These are phyloP conservation scores for Sanghuangporus sanghuang DNA, from an alignment of 1,284 basidiomycete species.

Conservation along the genomic window DNA sequence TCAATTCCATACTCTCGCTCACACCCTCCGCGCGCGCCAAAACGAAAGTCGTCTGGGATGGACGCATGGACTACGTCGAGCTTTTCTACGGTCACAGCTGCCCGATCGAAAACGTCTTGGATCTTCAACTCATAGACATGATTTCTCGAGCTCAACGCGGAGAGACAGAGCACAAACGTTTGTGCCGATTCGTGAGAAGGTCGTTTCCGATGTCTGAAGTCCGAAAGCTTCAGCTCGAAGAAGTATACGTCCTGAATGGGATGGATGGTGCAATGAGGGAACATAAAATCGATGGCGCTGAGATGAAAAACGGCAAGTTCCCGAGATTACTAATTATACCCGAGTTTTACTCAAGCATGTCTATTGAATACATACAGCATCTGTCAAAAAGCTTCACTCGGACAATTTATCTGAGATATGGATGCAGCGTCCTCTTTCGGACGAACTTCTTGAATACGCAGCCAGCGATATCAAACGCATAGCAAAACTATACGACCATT, in stretches of 20 bases:
- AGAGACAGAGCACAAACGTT: constrained; percentile 29
- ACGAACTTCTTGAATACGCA: constrained; percentile 34
- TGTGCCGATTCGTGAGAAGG: constrained; percentile 25
- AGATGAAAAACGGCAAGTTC: not conserved
- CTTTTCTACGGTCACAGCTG: constrained; percentile 29
- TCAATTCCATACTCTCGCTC: constrained; percentile 16
- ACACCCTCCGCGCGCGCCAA: constrained; percentile 17
- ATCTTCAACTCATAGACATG: constrained; percentile 39
- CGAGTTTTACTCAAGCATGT: not conserved
- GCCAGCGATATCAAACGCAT: constrained; percentile 39
- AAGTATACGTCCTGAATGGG: constrained; percentile 4
- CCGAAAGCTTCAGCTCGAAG: constrained; percentile 25
- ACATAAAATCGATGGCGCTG: not conserved
- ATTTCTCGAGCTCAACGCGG: constrained; percentile 29
- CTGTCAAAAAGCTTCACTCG: constrained; percentile 35
- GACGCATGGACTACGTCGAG: constrained; percentile 38
- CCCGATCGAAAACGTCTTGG: constrained; percentile 30
- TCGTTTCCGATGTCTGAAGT: constrained; percentile 25
- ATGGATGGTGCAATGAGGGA: constrained; percentile 8
- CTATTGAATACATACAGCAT: constrained; percentile 23
- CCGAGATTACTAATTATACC: not conserved
- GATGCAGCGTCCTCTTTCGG: constrained; percentile 32
- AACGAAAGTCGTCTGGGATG: constrained; percentile 42
- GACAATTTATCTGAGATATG: constrained; percentile 28
- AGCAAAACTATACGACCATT: constrained; percentile 31